Evolutionary conservation across 805 yeast genomes (phyloP).

Genomic region (Ogataea dorogensis): DNA sequence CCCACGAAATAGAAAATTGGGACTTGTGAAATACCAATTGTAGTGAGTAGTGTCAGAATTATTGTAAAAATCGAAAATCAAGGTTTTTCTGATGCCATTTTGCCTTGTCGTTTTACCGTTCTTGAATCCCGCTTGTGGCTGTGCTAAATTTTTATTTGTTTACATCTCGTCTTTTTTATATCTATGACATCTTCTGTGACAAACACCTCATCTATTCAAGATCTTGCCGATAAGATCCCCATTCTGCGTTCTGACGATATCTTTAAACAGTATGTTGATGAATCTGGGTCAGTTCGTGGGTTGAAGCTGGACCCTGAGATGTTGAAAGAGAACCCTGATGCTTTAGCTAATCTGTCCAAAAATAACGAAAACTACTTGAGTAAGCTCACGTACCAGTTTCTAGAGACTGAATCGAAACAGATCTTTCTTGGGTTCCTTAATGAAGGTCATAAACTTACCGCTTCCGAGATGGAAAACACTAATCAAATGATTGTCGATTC

Average conservation of each 20-base stretch:
- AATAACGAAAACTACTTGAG: constrained; percentile 44
- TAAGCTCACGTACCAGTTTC: constrained; percentile 59
- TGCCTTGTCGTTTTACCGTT: too few relatives aligned
- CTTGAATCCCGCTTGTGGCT: too few relatives aligned
- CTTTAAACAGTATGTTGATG: constrained; percentile 20
- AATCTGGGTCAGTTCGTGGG: constrained; percentile 17
- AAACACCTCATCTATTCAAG: constrained; percentile 21
- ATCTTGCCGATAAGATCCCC: constrained; percentile 19
- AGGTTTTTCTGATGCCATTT: too few relatives aligned
- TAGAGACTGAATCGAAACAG: constrained; percentile 73
- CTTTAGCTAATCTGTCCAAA: constrained; percentile 17
- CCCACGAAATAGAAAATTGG: too few relatives aligned
- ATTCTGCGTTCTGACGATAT: constrained; percentile 21
- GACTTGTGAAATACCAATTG: too few relatives aligned
- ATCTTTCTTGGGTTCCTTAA: constrained; percentile 56
- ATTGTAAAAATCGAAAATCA: too few relatives aligned
- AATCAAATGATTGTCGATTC: constrained; percentile 20
- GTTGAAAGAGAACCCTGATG: constrained; percentile 18
- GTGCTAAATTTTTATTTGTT: constrained; percentile 8
- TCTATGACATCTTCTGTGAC: constrained; percentile 6
- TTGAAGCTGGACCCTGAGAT: constrained; percentile 15
- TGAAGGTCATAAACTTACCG: constrained; percentile 29
- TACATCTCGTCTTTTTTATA: neutral
- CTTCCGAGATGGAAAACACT: constrained; percentile 22
- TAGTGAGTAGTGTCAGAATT: too few relatives aligned